A percentile compares a stretch with the other conserved stretches of the same genome.
Evolutionary conservation across 441 rosid genomes (phyloP).

Genomic region (Gossypium schwendimanii): DNA sequence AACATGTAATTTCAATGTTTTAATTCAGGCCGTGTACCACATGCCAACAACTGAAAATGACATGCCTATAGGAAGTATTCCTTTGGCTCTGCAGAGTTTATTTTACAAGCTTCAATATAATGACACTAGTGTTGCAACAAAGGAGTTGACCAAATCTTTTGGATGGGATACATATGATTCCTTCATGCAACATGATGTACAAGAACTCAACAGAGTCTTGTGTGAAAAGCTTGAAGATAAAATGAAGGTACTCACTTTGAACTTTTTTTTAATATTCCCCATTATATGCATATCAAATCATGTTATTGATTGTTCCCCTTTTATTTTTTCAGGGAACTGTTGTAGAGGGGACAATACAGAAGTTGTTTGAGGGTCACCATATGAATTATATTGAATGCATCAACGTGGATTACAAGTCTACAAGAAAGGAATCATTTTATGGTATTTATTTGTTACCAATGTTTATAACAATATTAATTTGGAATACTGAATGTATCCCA

Average conservation of each 20-base stretch:
- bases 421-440: constrained; percentile 86
- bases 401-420: constrained; percentile 89
- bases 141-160: constrained; percentile 84
- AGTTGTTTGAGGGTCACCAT: constrained; percentile 87
- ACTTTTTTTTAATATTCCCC: neutral
- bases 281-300: constrained; percentile 4
- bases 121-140: constrained; percentile 80
- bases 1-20: constrained; percentile 15
- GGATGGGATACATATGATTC: constrained; percentile 97
- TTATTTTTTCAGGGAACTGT: constrained; percentile 63
- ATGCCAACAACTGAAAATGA: constrained; percentile 97
- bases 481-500: neutral
- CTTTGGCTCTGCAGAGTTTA: constrained; percentile 87
- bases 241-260: constrained; percentile 60
- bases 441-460: constrained; percentile 35
- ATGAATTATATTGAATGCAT: constrained; percentile 93
- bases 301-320: constrained; percentile 4
- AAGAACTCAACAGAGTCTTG: constrained; percentile 83
- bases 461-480: neutral
- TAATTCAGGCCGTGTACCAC: constrained; percentile 83
- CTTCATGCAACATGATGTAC: constrained; percentile 95
- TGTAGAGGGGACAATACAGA: constrained; percentile 92
- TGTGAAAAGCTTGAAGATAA: constrained; percentile 91
- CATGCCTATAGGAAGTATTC: constrained; percentile 79
- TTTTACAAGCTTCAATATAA: constrained; percentile 88